Percentiles rank a stretch among this genome's conserved stretches.
phyloP scores from a whole-genome alignment of 805 yeast genomes.

The Ogataea henricii region DNA sequence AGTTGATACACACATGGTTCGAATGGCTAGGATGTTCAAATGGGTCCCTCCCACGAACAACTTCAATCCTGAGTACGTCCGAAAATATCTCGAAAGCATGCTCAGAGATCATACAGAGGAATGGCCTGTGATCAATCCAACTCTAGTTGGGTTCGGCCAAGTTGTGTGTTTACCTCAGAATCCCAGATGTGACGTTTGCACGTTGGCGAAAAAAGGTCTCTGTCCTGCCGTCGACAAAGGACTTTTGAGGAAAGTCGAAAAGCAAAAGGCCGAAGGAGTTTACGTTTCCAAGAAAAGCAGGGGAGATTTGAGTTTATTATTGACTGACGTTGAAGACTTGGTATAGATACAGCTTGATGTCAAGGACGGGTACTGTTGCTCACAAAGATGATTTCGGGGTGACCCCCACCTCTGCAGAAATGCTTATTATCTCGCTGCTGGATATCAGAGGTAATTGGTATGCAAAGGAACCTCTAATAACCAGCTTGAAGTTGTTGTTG shows the following conservation, averaged over 20 bases:
- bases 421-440: conserved; percentile 30
- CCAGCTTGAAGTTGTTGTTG: conserved; percentile 29
- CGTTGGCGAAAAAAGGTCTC: conserved; percentile 50
- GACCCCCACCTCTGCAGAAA: conserved; percentile 28
- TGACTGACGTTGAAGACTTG: conserved; percentile 38
- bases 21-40: conserved; percentile 76
- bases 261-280: conserved; percentile 26
- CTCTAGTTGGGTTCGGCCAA: conserved; percentile 93
- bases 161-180: conserved; percentile 76
- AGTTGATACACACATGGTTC: conserved; percentile 87
- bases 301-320: conserved; percentile 44
- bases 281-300: conserved; percentile 34
- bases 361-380: background rate
- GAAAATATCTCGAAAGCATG: conserved; percentile 71
- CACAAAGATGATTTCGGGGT: background rate
- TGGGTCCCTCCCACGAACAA: conserved; percentile 60
- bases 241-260: conserved; percentile 36
- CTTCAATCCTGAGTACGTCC: conserved; percentile 73
- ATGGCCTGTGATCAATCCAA: conserved; percentile 86
- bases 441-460: conserved; percentile 33
- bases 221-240: conserved; percentile 61
- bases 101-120: conserved; percentile 55
- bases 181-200: conserved; percentile 70
- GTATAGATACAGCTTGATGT: background rate
- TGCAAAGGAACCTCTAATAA: conserved; percentile 36